phyloP scores from a whole-genome alignment of 139 green algal species.

The Closterium sp. region DNA sequence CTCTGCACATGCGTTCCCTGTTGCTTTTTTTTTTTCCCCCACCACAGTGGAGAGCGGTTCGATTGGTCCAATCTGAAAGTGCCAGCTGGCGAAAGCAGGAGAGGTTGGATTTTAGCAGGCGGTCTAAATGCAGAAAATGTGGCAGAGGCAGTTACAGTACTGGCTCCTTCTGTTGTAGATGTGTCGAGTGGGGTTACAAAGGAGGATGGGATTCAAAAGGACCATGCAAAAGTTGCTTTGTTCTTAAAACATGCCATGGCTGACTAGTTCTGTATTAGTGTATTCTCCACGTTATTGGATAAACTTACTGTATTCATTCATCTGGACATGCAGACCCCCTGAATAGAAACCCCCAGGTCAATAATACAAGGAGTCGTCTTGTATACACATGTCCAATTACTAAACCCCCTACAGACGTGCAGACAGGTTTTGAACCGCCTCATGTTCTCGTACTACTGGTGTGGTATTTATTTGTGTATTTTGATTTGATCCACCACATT shows the following conservation, averaged over 20 bases:
- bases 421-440: no score
- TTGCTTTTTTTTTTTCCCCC: neutral
- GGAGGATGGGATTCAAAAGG: slow-evolving; percentile 49
- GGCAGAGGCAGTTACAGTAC: slow-evolving; percentile 16
- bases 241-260: slow-evolving; percentile 10
- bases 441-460: no score
- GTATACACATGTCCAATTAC: no score
- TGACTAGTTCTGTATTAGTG: no score
- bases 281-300: no score
- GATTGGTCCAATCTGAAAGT: slow-evolving; percentile 46
- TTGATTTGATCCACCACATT: no score
- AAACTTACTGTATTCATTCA: no score
- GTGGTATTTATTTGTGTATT: no score
- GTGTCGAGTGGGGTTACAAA: slow-evolving; percentile 57
- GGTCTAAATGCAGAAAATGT: slow-evolving; percentile 58
- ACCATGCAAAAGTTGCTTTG: slow-evolving; percentile 41
- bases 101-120: slow-evolving; percentile 58
- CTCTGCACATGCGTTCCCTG: neutral
- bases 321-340: no score
- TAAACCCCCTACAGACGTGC: no score
- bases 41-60: slow-evolving; percentile 41
- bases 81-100: slow-evolving; percentile 11
- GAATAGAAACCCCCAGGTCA: no score
- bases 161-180: slow-evolving; percentile 49
- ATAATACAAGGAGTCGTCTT: no score